phyloP scores from a whole-genome alignment of 148 eudicot species.

The Vaccinium macrocarpon region DNA sequence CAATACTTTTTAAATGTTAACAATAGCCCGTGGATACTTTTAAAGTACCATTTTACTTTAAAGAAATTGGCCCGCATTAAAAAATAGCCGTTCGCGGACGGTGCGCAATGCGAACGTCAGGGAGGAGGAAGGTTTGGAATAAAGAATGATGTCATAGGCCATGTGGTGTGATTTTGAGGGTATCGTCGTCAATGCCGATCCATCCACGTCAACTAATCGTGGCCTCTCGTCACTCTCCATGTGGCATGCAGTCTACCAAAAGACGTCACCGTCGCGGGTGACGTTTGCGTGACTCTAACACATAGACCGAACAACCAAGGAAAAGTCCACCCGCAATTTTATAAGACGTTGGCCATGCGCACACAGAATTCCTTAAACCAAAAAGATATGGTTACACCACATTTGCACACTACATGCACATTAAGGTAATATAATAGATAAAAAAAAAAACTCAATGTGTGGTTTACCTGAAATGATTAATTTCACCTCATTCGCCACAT shows the following conservation, averaged over 20 bases:
- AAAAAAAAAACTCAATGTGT: too few relatives aligned
- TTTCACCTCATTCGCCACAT: too few relatives aligned
- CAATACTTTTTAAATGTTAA: too few relatives aligned
- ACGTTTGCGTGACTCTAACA: slow-evolving; percentile 8
- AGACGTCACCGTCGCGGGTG: background rate
- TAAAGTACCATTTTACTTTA: too few relatives aligned
- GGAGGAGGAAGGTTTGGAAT: background rate
- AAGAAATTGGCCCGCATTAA: background rate
- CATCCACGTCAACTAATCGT: background rate
- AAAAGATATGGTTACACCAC: too few relatives aligned
- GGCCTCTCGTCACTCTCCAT: slow-evolving; percentile 1
- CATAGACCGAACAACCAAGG: background rate
- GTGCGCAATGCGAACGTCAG: background rate
- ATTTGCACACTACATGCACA: too few relatives aligned
- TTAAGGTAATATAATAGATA: too few relatives aligned
- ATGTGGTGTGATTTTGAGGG: background rate
- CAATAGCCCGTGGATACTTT: too few relatives aligned
- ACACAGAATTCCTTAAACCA: too few relatives aligned
- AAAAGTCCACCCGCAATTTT: too few relatives aligned
- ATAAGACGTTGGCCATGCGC: too few relatives aligned
- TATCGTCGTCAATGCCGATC: background rate
- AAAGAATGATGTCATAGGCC: background rate
- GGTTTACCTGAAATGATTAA: too few relatives aligned
- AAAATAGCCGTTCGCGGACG: slow-evolving; percentile 4
- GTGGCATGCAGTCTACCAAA: background rate